phyloP scores from a whole-genome alignment of 805 yeast species.

The Hanseniaspora singularis region DNA sequence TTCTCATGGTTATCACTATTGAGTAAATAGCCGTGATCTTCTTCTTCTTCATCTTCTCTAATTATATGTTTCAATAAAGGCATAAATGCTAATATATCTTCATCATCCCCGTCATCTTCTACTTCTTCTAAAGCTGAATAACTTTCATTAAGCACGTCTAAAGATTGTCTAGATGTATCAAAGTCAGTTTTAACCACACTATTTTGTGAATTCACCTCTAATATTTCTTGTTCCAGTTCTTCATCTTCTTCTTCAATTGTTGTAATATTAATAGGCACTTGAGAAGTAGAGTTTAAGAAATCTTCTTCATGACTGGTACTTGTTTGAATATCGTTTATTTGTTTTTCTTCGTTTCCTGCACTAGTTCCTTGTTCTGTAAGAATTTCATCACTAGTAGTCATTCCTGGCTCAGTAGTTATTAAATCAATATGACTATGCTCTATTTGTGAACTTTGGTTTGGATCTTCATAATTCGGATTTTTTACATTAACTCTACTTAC shows the following conservation, averaged over 20 bases:
- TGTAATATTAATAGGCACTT: neutral
- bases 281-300: too few relatives aligned
- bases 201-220: slow-evolving; percentile 17
- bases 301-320: too few relatives aligned
- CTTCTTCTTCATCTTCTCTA: slow-evolving; percentile 16
- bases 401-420: neutral
- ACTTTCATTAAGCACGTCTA: neutral
- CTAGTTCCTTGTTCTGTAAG: neutral
- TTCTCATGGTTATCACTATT: neutral
- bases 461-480: slow-evolving; percentile 13
- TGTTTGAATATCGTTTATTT: too few relatives aligned
- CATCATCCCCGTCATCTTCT: slow-evolving; percentile 13
- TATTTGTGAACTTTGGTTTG: neutral
- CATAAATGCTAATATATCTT: slow-evolving; percentile 10
- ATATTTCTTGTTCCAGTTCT: slow-evolving; percentile 21
- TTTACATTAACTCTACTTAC: slow-evolving; percentile 9
- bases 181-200: neutral
- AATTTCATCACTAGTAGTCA: neutral
- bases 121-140: slow-evolving; percentile 16
- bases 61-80: slow-evolving; percentile 13
- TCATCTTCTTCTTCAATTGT: slow-evolving; percentile 16
- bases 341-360: too few relatives aligned
- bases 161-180: neutral
- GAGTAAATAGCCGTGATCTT: neutral
- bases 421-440: neutral